Evolutionary conservation across 164 flowering plant species (phyloP).

Genomic region (Aristolochia contorta): DNA sequence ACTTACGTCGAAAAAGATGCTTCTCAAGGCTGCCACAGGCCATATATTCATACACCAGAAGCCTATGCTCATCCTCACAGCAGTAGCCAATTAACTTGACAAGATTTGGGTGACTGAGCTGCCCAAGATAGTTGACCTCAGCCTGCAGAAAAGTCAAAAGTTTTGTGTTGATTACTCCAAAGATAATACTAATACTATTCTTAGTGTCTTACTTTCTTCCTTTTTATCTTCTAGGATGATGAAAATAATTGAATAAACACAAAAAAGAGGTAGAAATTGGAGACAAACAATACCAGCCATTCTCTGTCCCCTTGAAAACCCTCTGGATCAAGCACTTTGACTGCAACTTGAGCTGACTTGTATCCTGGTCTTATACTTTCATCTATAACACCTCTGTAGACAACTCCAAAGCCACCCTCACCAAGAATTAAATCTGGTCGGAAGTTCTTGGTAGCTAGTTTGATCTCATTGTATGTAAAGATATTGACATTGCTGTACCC

Average conservation of each 20-base stretch:
- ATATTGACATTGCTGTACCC: slow-evolving; percentile 56
- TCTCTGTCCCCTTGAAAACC: slow-evolving; percentile 90
- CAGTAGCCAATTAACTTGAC: slow-evolving; percentile 92
- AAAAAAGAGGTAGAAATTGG: slow-evolving; percentile 4
- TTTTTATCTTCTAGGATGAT: no score
- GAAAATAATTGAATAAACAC: not conserved
- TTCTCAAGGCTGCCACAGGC: slow-evolving; percentile 84
- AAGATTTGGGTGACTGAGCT: slow-evolving; percentile 78
- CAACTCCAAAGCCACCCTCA: slow-evolving; percentile 95
- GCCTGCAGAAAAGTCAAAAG: slow-evolving; percentile 42
- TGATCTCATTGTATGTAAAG: slow-evolving; percentile 79
- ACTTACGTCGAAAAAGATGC: slow-evolving; percentile 79
- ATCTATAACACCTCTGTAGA: slow-evolving; percentile 82
- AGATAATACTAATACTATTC: no score
- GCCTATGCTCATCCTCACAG: slow-evolving; percentile 85
- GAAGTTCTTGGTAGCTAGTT: slow-evolving; percentile 72
- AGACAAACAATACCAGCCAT: slow-evolving; percentile 69
- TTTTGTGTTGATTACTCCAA: not conserved
- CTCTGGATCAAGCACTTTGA: slow-evolving; percentile 77
- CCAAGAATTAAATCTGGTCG: slow-evolving; percentile 78
- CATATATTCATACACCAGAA: slow-evolving; percentile 89
- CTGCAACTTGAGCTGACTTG: slow-evolving; percentile 58
- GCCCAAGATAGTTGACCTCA: slow-evolving; percentile 84
- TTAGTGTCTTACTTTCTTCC: no score
- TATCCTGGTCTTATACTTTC: slow-evolving; percentile 64